Percentiles rank a stretch among this genome's conserved stretches.
Conservation (phyloP, 805 yeast species). For the Yamadazyma laniorum region DNA sequence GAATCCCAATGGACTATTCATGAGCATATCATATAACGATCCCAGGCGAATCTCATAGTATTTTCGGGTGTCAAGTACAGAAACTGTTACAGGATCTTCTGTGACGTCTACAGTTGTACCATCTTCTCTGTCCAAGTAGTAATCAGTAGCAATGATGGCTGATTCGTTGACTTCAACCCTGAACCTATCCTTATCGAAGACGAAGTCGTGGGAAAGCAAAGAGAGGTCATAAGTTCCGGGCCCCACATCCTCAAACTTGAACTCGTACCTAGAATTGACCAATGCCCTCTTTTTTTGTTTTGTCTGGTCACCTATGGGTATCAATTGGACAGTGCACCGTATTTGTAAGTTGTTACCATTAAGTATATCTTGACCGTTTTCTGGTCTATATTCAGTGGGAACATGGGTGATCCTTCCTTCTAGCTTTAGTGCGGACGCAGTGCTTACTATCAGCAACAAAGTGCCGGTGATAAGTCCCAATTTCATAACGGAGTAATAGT, state of each 20-base stretch:
- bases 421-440: background rate
- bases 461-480: background rate
- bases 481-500: background rate
- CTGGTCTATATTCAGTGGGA: slow-evolving; percentile 20
- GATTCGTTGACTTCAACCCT: slow-evolving; percentile 23
- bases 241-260: slow-evolving; percentile 21
- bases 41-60: slow-evolving; percentile 35
- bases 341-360: slow-evolving; percentile 37
- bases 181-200: slow-evolving; percentile 24
- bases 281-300: slow-evolving; percentile 9
- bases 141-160: slow-evolving; percentile 22
- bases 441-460: background rate
- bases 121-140: slow-evolving; percentile 15
- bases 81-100: background rate
- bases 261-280: slow-evolving; percentile 26
- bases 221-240: slow-evolving; percentile 35
- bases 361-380: slow-evolving; percentile 18
- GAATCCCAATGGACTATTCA: slow-evolving; percentile 42
- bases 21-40: slow-evolving; percentile 29
- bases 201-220: slow-evolving; percentile 37
- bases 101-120: slow-evolving; percentile 1
- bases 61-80: slow-evolving; percentile 23
- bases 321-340: slow-evolving; percentile 27
- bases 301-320: background rate
- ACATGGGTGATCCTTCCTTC: slow-evolving; percentile 26